These are phyloP conservation scores for Protea cynaroides DNA, from an alignment of 164 flowering plant genomes.

Conservation along the genomic window DNA sequence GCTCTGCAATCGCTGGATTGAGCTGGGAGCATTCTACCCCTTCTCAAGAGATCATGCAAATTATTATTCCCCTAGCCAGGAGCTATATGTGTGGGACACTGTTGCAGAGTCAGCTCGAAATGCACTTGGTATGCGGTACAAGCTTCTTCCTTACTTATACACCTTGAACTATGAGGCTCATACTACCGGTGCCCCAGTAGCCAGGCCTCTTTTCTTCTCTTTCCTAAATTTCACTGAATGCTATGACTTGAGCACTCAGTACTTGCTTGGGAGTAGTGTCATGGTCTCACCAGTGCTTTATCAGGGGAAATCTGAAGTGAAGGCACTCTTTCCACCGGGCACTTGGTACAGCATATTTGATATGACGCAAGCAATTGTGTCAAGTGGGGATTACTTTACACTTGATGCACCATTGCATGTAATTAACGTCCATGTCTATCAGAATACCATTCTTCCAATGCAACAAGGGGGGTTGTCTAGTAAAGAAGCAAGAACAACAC, in stretches of 20 bases:
- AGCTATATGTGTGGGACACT: slow-evolving; percentile 76
- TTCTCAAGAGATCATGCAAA: slow-evolving; percentile 87
- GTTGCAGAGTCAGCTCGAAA: slow-evolving; percentile 75
- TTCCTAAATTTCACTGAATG: slow-evolving; percentile 44
- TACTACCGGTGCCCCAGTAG: slow-evolving; percentile 65
- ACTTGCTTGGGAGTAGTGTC: slow-evolving; percentile 63
- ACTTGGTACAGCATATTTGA: slow-evolving; percentile 79
- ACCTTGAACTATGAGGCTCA: slow-evolving; percentile 79
- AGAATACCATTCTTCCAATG: slow-evolving; percentile 72
- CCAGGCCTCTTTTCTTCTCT: slow-evolving; percentile 80
- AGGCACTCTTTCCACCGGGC: slow-evolving; percentile 68
- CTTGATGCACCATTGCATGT: slow-evolving; percentile 70
- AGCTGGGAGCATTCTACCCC: slow-evolving; percentile 89
- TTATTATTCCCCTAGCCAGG: slow-evolving; percentile 62
- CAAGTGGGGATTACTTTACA: slow-evolving; percentile 35
- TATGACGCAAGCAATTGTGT: slow-evolving; percentile 38
- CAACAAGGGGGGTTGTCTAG: slow-evolving; percentile 67
- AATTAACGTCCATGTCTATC: slow-evolving; percentile 74
- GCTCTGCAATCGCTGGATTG: slow-evolving; percentile 89
- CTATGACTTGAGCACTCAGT: slow-evolving; percentile 68
- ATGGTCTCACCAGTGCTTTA: slow-evolving; percentile 76
- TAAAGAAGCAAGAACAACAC: slow-evolving; percentile 62
- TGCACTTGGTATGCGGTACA: slow-evolving; percentile 75
- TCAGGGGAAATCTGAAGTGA: slow-evolving; percentile 32
- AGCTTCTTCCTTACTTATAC: slow-evolving; percentile 75